Conservation (phyloP, 2,329 filamentous ascomycete genomes). For the Pseudocercospora crystallina region DNA sequence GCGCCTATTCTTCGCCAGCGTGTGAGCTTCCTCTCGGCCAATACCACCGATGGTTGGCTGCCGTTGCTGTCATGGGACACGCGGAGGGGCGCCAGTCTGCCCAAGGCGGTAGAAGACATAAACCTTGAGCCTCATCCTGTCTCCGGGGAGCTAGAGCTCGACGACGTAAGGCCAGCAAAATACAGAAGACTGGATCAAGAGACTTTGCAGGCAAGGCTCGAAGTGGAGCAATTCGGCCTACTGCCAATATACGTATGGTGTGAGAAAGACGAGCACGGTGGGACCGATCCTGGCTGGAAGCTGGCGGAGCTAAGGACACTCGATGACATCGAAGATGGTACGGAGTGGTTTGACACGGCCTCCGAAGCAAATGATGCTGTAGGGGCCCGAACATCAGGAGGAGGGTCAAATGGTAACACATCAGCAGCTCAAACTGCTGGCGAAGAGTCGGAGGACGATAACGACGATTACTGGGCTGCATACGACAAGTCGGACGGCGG, state of each 20-base stretch:
- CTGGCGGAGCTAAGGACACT: constrained; percentile 68
- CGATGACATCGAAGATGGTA: constrained; percentile 56
- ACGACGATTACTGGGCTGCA: constrained; percentile 72
- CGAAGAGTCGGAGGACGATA: constrained; percentile 64
- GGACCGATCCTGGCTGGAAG: constrained; percentile 62
- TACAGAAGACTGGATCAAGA: constrained; percentile 73
- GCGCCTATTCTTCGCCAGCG: constrained; percentile 64
- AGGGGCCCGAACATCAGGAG: constrained; percentile 1
- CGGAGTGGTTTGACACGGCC: constrained; percentile 58
- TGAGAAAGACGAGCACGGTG: constrained; percentile 61
- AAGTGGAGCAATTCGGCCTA: constrained; percentile 61
- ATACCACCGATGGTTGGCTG: constrained; percentile 60
- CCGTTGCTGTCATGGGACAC: constrained; percentile 69
- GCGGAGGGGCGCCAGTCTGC: constrained; percentile 57
- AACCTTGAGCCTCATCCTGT: constrained; percentile 76
- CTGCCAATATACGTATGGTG: constrained; percentile 70
- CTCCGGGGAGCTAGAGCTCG: constrained; percentile 75
- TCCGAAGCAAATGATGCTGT: constrained; percentile 58
- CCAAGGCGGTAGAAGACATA: constrained; percentile 61
- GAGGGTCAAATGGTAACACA: constrained; percentile 2
- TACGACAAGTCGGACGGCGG: constrained; percentile 69
- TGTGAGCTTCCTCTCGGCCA: constrained; percentile 59
- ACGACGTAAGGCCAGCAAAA: constrained; percentile 61
- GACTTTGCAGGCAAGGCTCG: constrained; percentile 68
- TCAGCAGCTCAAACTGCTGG: constrained; percentile 21